phyloP scores from a whole-genome alignment of 768 basidiomycete species.

The Leccinum barrowsii region DNA sequence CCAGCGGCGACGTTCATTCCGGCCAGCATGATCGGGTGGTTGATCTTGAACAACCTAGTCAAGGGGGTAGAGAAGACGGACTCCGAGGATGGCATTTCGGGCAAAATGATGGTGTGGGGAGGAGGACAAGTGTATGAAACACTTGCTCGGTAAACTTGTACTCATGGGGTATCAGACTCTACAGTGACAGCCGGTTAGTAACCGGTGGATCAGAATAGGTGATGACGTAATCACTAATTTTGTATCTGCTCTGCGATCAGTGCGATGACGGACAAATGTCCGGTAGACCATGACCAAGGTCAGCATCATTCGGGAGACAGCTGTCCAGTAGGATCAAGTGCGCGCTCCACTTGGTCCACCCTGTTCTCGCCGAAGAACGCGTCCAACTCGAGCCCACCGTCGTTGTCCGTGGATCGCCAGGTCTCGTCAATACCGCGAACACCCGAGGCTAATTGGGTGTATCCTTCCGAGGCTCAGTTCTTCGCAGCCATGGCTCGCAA shows the following conservation, averaged over 20 bases:
- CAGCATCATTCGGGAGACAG: conserved; percentile 26
- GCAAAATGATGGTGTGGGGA: conserved; percentile 3
- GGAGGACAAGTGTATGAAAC: neutral
- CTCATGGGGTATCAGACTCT: neutral
- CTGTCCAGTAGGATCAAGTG: conserved; percentile 67
- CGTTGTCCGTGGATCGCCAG: conserved; percentile 72
- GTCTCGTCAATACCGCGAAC: conserved; percentile 83
- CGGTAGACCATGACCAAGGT: conserved; percentile 40
- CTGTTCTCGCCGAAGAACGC: conserved; percentile 19
- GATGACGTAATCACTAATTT: conserved; percentile 17
- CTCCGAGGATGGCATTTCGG: conserved; percentile 59
- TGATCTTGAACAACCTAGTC: conserved; percentile 71
- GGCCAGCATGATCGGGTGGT: conserved; percentile 83
- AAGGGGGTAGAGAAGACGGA: conserved; percentile 70
- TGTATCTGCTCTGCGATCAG: neutral
- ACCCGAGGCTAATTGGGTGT: conserved; percentile 82
- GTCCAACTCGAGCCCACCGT: conserved; percentile 8
- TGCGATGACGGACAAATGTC: conserved; percentile 40
- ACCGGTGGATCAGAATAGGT: neutral
- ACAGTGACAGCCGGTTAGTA: neutral
- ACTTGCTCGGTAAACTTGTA: neutral
- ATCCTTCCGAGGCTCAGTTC: conserved; percentile 98
- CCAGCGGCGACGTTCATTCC: conserved; percentile 85
- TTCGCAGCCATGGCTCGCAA: conserved; percentile 96
- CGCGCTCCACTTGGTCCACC: conserved; percentile 43